Base-by-base conservation (phyloP, 441 rosid genomes). In the Populus hybrid region DNA sequence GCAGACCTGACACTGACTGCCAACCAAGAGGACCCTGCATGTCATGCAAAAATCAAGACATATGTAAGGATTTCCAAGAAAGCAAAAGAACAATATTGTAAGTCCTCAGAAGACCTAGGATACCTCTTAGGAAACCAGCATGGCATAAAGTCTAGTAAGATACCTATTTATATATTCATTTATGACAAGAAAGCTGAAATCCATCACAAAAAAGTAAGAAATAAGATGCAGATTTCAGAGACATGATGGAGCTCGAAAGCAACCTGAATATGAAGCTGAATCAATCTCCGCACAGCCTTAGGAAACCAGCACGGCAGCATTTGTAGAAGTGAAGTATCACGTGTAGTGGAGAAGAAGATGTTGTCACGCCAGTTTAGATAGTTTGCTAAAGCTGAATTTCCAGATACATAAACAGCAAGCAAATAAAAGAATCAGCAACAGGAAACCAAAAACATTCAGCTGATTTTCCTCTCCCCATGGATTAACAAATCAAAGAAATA, bases 301-400 rank as follows among this genome's bases (percentile, higher is more conserved):
- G 99, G 99, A 81, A 97, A 95, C 99, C 99, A 92, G 85, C 89
- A 95, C 50, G 99, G 99, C 85, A 97, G 83, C 95, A 97, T 97
- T 87, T 97, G 99, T 69, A 93, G 83, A 77, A 97, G 97, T 64
- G 99, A 97, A 82, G 99, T 90, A 87, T 97, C 98, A 84, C 87
- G 94, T 70, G 88, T 90, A 70, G 95, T 75, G 85, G 99, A 97
- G 88, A 90, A 97, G 90, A 95, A 97, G 80, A 97, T 85, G 74
- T 83, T 86, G 82, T 95, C 99, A 30, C 99, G 98, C 99, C 99
- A 97, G 79, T 86, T 90, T 67, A 97, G 90, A 85, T 92, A 95
- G 83, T 90, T 89, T 78, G 93, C 87, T 81, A 97, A 85, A 81
- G 83, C 95, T 90, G 82, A 85, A 84, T 73, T 87, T 75, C 81